phyloP scores from a whole-genome alignment of 805 yeast species.

The Candida insectorum region DNA sequence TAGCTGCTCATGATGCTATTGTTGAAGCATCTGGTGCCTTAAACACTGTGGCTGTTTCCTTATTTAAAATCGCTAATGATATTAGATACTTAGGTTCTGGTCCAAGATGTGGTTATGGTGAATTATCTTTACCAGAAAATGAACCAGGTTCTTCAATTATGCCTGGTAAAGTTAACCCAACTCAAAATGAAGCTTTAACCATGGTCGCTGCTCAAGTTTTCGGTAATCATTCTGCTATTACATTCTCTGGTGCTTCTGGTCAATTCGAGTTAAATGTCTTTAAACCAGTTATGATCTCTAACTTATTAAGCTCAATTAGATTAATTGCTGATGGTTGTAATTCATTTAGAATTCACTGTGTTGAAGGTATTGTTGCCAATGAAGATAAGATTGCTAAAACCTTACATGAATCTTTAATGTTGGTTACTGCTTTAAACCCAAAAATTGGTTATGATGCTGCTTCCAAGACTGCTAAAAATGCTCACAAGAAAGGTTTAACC shows the following conservation, averaged over 20 bases:
- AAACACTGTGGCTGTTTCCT: conserved; percentile 89
- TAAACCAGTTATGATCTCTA: conserved; percentile 93
- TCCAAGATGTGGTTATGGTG: conserved; percentile 99
- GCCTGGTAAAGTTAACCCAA: conserved; percentile 99
- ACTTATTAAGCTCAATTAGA: conserved; percentile 83
- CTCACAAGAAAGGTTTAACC: conserved; percentile 96
- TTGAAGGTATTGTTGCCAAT: conserved; percentile 91
- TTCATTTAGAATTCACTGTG: conserved; percentile 93
- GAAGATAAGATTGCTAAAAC: conserved; percentile 80
- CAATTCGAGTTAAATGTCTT: conserved; percentile 97
- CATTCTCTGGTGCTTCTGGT: conserved; percentile 98
- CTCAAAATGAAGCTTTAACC: conserved; percentile 97
- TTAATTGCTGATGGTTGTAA: conserved; percentile 83
- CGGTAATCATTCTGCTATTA: conserved; percentile 93
- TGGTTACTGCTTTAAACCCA: conserved; percentile 97
- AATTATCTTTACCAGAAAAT: conserved; percentile 90
- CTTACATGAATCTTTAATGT: conserved; percentile 93
- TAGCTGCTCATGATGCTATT: conserved; percentile 98
- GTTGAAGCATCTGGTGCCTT: conserved; percentile 97
- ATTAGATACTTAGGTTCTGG: conserved; percentile 98
- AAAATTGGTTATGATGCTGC: conserved; percentile 98
- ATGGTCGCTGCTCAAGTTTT: conserved; percentile 98
- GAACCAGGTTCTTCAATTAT: conserved; percentile 99
- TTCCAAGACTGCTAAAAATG: conserved; percentile 96
- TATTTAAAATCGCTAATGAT: conserved; percentile 96